Percentiles rank a stretch among this genome's conserved stretches.
Conservation (phyloP, 1,284 basidiomycete species). For the Ganoderma meredithae region DNA sequence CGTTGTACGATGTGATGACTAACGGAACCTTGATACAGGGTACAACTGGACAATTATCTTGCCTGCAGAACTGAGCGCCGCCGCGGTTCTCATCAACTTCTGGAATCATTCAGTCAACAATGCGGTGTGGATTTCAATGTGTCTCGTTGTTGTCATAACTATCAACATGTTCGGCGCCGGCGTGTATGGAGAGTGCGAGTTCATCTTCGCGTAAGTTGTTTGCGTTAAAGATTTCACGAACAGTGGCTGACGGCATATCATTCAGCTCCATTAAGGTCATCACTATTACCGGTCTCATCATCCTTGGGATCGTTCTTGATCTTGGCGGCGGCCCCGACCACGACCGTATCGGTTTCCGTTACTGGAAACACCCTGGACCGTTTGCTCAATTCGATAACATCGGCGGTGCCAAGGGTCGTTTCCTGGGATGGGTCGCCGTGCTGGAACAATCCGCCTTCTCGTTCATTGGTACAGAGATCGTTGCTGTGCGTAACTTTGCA, state of each 20-base stretch:
- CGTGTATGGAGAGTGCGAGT: constrained; percentile 60
- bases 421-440: constrained; percentile 63
- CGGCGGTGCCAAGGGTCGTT: constrained; percentile 54
- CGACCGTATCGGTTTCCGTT: constrained; percentile 58
- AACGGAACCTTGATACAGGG: constrained; percentile 24
- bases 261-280: constrained; percentile 65
- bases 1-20: no score
- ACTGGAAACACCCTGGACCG: constrained; percentile 63
- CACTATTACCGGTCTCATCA: constrained; percentile 57
- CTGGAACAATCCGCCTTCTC: constrained; percentile 74
- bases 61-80: constrained; percentile 68
- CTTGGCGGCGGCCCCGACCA: constrained; percentile 65
- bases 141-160: constrained; percentile 64
- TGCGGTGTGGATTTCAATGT: constrained; percentile 71
- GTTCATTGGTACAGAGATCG: constrained; percentile 80
- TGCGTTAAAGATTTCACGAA: no score
- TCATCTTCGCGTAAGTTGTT: constrained; percentile 53
- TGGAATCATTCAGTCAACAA: constrained; percentile 62
- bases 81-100: constrained; percentile 69
- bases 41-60: constrained; percentile 68
- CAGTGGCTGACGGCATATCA: background rate
- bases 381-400: constrained; percentile 55
- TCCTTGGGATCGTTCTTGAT: constrained; percentile 66
- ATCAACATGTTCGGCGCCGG: constrained; percentile 73
- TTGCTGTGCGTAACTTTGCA: constrained; percentile 61